These are phyloP conservation scores for Naumovozyma baii DNA, from an alignment of 805 yeast genomes.

Conservation along the genomic window DNA sequence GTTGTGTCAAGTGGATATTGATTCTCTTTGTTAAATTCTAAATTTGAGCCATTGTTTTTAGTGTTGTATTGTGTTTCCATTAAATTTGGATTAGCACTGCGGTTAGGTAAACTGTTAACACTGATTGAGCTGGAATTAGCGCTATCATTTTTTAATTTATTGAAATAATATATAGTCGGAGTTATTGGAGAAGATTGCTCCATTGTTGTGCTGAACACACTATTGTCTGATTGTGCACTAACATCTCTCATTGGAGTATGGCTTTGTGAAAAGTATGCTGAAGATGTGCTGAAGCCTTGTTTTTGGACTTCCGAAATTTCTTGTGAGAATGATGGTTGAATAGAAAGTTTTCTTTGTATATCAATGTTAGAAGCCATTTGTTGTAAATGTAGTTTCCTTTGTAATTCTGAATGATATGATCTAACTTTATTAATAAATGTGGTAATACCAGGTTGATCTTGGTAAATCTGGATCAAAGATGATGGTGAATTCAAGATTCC, in stretches of 20 bases:
- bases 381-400: constrained; percentile 18
- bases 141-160: constrained; percentile 20
- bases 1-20: constrained; percentile 10
- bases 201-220: constrained; percentile 21
- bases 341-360: constrained; percentile 13
- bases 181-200: constrained; percentile 28
- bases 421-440: constrained; percentile 18
- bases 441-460: constrained; percentile 17
- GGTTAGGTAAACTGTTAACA: constrained; percentile 20
- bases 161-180: constrained; percentile 26
- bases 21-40: constrained; percentile 21
- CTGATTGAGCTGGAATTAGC: constrained; percentile 24
- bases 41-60: constrained; percentile 3
- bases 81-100: constrained; percentile 6
- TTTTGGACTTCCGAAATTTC: constrained; percentile 1
- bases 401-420: constrained; percentile 16
- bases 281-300: constrained; percentile 16
- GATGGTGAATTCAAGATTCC: constrained; percentile 20
- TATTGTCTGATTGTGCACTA: constrained; percentile 26
- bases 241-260: constrained; percentile 28
- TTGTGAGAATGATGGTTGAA: constrained; percentile 3
- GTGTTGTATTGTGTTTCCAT: constrained; percentile 3
- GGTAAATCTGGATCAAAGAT: constrained; percentile 18
- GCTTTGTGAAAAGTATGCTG: constrained; percentile 21
- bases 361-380: constrained; percentile 22